Conservation (phyloP, 768 basidiomycete species). For the Serendipita vermifera region DNA sequence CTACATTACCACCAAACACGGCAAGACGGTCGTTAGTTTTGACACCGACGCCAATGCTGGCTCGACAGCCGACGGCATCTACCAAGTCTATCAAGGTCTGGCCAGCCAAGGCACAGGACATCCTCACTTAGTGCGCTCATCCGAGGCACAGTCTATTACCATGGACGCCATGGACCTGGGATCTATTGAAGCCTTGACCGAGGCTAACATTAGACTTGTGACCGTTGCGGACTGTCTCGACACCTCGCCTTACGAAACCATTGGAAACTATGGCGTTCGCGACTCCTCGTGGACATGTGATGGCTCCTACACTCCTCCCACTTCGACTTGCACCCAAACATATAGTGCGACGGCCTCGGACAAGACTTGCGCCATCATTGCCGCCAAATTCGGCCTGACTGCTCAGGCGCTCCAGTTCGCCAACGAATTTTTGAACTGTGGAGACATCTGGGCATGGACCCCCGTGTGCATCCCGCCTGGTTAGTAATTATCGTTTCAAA, state of each 20-base stretch:
- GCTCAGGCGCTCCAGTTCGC: not conserved
- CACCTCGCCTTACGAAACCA: not conserved
- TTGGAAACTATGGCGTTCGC: not conserved
- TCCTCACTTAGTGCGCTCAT: not conserved
- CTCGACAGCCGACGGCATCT: not conserved
- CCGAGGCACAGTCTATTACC: not conserved
- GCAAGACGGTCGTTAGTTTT: not conserved
- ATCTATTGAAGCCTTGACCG: not conserved
- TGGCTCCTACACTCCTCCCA: not conserved
- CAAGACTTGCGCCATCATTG: not conserved
- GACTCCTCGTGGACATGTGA: not conserved
- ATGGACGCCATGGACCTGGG: not conserved
- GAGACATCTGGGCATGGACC: not conserved
- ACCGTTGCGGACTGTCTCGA: not conserved
- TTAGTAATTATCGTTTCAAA: too few relatives aligned
- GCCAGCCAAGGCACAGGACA: not conserved
- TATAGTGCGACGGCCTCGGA: not conserved
- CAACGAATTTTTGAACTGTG: not conserved
- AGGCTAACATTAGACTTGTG: not conserved
- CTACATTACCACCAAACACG: constrained; percentile 1
- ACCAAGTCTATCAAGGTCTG: not conserved
- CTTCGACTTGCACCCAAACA: not conserved
- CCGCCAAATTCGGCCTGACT: not conserved
- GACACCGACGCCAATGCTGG: not conserved
- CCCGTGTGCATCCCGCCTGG: not conserved